These are phyloP conservation scores for Tetracentron sinense DNA, from an alignment of 164 flowering plant species.

Conservation along the genomic window DNA sequence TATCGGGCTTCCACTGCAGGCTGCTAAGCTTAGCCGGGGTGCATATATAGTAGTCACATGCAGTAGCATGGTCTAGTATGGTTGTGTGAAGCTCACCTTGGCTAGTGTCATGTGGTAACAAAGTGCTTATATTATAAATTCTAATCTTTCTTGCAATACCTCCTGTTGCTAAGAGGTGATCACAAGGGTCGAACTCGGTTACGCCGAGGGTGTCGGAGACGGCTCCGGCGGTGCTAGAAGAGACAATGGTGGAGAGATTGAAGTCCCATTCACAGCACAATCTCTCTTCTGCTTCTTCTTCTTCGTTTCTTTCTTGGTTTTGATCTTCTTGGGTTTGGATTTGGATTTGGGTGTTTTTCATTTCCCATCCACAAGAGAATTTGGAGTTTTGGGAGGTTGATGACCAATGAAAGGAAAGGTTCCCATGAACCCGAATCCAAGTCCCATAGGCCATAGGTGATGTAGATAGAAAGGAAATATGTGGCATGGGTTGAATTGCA, in stretches of 20 bases:
- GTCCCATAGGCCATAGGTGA: not conserved
- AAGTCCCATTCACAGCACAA: conserved; percentile 60
- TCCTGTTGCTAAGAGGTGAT: conserved; percentile 51
- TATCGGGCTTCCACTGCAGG: conserved; percentile 57
- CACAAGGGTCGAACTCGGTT: conserved; percentile 55
- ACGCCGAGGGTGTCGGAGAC: conserved; percentile 57
- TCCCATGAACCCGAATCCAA: conserved; percentile 3
- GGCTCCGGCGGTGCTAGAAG: conserved; percentile 23
- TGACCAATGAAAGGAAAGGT: conserved; percentile 14
- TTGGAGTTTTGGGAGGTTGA: conserved; percentile 4
- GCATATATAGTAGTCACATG: conserved; percentile 49
- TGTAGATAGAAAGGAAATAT: not conserved
- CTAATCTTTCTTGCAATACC: conserved; percentile 72
- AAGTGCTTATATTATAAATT: conserved; percentile 29
- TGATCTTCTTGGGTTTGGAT: conserved; percentile 4
- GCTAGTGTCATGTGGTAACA: conserved; percentile 12
- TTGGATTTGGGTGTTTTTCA: conserved; percentile 21
- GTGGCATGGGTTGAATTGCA: not conserved
- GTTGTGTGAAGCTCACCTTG: not conserved
- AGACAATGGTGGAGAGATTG: conserved; percentile 40
- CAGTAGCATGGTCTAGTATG: conserved; percentile 30
- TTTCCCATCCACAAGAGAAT: conserved; percentile 33
- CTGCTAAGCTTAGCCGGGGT: conserved; percentile 77
- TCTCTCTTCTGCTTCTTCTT: conserved; percentile 22
- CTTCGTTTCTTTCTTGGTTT: conserved; percentile 16